phyloP scores from a whole-genome alignment of 1,139 yeast genomes.

The Arxiozyma telluris region DNA sequence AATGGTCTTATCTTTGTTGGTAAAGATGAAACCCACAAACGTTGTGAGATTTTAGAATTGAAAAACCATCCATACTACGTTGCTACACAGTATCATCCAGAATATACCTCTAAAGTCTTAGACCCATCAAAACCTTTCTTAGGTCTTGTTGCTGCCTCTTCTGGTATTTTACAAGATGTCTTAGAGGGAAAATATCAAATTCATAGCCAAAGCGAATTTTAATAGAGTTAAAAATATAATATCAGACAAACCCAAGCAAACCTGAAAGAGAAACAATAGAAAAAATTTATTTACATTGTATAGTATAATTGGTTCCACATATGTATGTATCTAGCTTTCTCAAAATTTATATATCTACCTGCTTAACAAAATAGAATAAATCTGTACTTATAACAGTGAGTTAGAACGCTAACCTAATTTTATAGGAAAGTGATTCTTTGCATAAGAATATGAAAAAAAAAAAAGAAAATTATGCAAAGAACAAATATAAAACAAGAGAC shows the following conservation, averaged over 20 bases:
- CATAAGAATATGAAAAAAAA: too few species aligned
- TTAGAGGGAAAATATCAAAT: constrained; percentile 13
- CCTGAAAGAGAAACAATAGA: neutral
- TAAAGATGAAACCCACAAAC: constrained; percentile 76
- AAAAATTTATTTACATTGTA: neutral
- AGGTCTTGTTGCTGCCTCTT: constrained; percentile 81
- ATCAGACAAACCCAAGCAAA: neutral
- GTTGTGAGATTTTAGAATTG: constrained; percentile 92
- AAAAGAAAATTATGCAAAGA: too few species aligned
- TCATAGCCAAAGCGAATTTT: constrained; percentile 5
- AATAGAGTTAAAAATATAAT: neutral
- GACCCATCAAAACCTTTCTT: constrained; percentile 95
- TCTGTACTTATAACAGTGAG: neutral
- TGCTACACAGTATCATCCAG: constrained; percentile 98
- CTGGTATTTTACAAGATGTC: constrained; percentile 13
- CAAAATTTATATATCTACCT: too few species aligned
- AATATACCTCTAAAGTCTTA: constrained; percentile 88
- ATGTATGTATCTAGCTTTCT: too few species aligned
- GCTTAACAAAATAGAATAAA: too few species aligned
- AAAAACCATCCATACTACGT: constrained; percentile 76
- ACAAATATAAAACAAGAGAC: too few species aligned
- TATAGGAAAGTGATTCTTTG: too few species aligned
- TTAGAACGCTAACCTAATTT: neutral
- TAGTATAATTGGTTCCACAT: neutral
- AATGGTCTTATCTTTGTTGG: constrained; percentile 86